Conservation (phyloP, 495 filamentous ascomycete genomes). For the Aspergillus nidulans region DNA sequence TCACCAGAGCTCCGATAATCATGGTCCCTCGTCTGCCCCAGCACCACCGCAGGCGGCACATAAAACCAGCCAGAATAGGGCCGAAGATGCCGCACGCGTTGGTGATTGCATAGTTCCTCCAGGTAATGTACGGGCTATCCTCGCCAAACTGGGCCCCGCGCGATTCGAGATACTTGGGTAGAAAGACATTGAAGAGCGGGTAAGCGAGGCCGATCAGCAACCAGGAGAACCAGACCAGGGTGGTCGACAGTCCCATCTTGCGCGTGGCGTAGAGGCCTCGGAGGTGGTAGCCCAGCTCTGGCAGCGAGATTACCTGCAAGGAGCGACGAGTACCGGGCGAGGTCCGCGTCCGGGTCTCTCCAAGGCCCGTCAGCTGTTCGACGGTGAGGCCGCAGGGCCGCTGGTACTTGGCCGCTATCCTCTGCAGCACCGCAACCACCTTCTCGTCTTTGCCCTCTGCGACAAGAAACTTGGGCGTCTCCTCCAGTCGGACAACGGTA, state of each 20-base stretch:
- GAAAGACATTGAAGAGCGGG: constrained; percentile 66
- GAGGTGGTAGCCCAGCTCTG: constrained; percentile 53
- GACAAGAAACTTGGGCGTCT: constrained; percentile 72
- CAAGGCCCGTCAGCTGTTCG: constrained; percentile 44
- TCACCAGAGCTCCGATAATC: constrained; percentile 57
- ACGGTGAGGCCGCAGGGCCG: constrained; percentile 60
- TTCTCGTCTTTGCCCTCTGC: constrained; percentile 58
- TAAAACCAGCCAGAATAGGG: constrained; percentile 59
- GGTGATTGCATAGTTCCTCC: constrained; percentile 68
- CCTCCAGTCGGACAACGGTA: constrained; percentile 61
- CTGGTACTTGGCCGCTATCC: constrained; percentile 58
- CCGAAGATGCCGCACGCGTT: constrained; percentile 62
- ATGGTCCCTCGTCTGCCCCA: constrained; percentile 62
- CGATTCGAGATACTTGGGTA: constrained; percentile 47
- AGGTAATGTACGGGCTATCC: constrained; percentile 49
- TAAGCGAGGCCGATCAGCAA: constrained; percentile 66
- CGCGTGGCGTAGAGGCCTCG: constrained; percentile 59
- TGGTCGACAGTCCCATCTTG: constrained; percentile 55
- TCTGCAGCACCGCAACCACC: constrained; percentile 55
- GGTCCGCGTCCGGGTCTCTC: constrained; percentile 8
- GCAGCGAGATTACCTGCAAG: constrained; percentile 39
- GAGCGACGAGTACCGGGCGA: constrained; percentile 25
- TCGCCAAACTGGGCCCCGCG: constrained; percentile 44
- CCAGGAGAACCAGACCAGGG: constrained; percentile 66
- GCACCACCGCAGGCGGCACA: constrained; percentile 54